Evolutionary conservation across 1,284 basidiomycete species (phyloP).

Genomic region (Leccinum subrobustum): DNA sequence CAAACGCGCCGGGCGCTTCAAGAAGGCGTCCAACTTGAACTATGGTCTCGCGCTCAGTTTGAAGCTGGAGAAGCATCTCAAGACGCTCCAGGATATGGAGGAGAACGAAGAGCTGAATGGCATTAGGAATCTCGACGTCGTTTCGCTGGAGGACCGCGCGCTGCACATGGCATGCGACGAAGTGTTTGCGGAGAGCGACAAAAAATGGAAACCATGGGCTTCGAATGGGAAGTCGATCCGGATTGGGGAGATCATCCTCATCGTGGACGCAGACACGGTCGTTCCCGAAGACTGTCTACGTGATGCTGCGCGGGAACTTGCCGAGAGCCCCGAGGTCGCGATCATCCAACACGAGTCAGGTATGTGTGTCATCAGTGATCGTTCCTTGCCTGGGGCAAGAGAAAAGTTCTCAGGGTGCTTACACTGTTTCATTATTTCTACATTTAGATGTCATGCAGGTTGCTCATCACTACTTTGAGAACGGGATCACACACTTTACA

Average conservation of each 20-base stretch:
- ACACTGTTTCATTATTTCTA: background rate
- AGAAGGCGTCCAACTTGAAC: slow-evolving; percentile 90
- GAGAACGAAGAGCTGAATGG: slow-evolving; percentile 35
- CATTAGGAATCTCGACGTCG: slow-evolving; percentile 14
- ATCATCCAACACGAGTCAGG: slow-evolving; percentile 84
- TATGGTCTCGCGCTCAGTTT: slow-evolving; percentile 70
- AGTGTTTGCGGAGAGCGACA: slow-evolving; percentile 53
- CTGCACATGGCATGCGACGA: slow-evolving; percentile 68
- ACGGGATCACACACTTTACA: slow-evolving; percentile 84
- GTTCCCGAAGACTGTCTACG: slow-evolving; percentile 85
- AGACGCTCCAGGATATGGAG: slow-evolving; percentile 46
- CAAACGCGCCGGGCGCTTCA: slow-evolving; percentile 83
- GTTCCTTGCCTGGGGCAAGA: background rate
- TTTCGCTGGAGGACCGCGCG: slow-evolving; percentile 65
- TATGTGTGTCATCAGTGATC: slow-evolving; percentile 18
- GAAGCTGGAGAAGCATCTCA: slow-evolving; percentile 63
- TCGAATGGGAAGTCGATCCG: slow-evolving; percentile 56
- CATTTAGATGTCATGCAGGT: slow-evolving; percentile 78
- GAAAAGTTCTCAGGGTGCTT: background rate
- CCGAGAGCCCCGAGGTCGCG: slow-evolving; percentile 62
- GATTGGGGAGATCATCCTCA: slow-evolving; percentile 65
- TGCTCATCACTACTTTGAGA: slow-evolving; percentile 83
- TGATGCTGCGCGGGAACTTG: slow-evolving; percentile 79
- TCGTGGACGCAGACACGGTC: slow-evolving; percentile 81
- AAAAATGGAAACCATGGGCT: slow-evolving; percentile 68